phyloP scores from a whole-genome alignment of 2,329 filamentous ascomycete species.

The Aaosphaeria arxii region DNA sequence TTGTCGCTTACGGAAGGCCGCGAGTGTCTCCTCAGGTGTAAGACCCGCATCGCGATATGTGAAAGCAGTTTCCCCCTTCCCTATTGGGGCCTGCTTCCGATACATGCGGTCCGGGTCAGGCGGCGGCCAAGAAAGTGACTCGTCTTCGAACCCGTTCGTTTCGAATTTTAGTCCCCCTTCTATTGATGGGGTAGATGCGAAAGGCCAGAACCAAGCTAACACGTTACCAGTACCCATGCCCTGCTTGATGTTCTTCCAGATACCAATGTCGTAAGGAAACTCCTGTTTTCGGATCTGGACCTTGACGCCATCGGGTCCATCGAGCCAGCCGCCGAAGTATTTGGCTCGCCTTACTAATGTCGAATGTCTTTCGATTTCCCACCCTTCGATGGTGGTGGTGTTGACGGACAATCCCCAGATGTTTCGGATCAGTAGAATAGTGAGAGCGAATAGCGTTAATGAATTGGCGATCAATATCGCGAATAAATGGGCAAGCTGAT shows the following conservation, averaged over 20 bases:
- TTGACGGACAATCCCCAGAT: constrained; percentile 63
- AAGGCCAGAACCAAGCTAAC: constrained; percentile 67
- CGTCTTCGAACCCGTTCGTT: constrained; percentile 71
- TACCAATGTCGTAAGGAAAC: constrained; percentile 78
- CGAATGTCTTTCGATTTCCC: constrained; percentile 57
- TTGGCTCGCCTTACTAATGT: constrained; percentile 45
- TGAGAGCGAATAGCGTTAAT: constrained; percentile 60
- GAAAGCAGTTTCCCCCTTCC: constrained; percentile 24
- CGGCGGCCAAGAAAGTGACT: constrained; percentile 44
- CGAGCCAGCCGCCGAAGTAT: constrained; percentile 54
- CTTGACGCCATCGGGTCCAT: constrained; percentile 55
- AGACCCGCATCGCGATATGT: constrained; percentile 36
- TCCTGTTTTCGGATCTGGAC: constrained; percentile 63
- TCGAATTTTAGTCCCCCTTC: constrained; percentile 60
- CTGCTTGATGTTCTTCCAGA: constrained; percentile 70
- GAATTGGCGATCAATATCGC: constrained; percentile 57
- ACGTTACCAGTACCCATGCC: constrained; percentile 70
- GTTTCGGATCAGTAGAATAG: constrained; percentile 61
- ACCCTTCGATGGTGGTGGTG: constrained; percentile 77
- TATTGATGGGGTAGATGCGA: constrained; percentile 52
- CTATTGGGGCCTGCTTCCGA: constrained; percentile 14
- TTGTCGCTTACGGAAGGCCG: constrained; percentile 55
- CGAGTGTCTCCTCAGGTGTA: constrained; percentile 43
- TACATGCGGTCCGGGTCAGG: constrained; percentile 49
- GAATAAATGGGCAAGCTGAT: constrained; percentile 60